Evolutionary conservation across 352 stramenopile genomes (phyloP).

Genomic region (Phytopythium cucurbitacearum): DNA sequence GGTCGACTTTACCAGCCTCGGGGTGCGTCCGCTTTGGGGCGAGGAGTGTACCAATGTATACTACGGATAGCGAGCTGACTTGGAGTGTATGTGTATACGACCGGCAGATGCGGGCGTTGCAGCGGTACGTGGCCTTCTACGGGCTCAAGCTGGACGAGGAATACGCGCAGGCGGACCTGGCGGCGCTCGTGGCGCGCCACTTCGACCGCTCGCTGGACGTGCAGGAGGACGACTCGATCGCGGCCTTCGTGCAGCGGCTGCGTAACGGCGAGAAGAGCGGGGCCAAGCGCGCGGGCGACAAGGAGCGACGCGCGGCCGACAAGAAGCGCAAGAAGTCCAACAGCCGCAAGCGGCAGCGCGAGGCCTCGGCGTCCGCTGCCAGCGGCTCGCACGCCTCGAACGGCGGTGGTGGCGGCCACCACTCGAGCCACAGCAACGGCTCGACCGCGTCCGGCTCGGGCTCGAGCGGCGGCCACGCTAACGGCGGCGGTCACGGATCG

Average conservation of each 20-base stretch:
- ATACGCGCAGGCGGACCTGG: constrained; percentile 64
- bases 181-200: constrained; percentile 72
- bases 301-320: constrained; percentile 51
- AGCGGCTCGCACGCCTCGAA: constrained; percentile 16
- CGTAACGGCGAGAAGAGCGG: constrained; percentile 74
- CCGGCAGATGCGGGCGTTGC: constrained; percentile 60
- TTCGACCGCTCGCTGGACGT: constrained; percentile 79
- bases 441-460: constrained; percentile 8
- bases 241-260: constrained; percentile 79
- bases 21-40: constrained; percentile 30
- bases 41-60: background rate
- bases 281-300: constrained; percentile 46
- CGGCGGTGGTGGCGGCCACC: constrained; percentile 11
- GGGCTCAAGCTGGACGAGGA: constrained; percentile 59
- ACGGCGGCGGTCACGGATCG: constrained; percentile 15
- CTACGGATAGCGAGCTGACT: no score
- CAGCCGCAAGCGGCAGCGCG: constrained; percentile 66
- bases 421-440: constrained; percentile 9
- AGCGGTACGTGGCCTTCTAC: constrained; percentile 81
- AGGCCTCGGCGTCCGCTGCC: constrained; percentile 28
- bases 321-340: constrained; percentile 77
- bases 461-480: constrained; percentile 15
- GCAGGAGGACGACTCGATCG: constrained; percentile 84
- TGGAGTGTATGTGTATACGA: no score
- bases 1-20: constrained; percentile 80